Base-by-base conservation (phyloP, 148 eudicot species). In the Arctostaphylos glauca region DNA sequence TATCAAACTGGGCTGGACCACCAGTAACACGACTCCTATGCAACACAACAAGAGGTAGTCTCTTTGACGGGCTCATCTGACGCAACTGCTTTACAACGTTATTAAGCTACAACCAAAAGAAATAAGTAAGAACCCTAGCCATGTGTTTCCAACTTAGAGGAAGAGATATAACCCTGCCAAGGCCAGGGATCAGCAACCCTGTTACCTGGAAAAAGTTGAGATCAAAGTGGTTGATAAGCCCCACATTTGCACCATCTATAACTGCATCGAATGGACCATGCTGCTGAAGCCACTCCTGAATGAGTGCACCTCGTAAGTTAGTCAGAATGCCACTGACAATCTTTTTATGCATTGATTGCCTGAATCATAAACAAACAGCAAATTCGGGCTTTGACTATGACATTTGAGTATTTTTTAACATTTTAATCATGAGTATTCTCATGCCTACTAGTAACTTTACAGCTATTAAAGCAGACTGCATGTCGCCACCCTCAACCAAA, bases 241-340 rank as follows among this genome's bases (percentile, higher is more conserved):
- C 93, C 66, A 93, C 89, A 85, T 96, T 96, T 80, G 98, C 98
- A 83, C 93, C 98, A 84, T 96, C 98, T 76, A 95, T 86, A 9
- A 94, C 91, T 43, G 98, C 98, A 92, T 94, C 98, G 89, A 94
- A 94, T 84, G 98, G 97, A 89, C 98, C 98, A 85, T 89, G 87
- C 85, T n/a, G 84, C 79, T 81, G 81, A 85, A 96, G 95, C 98
- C 98, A 96, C 80, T 90, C 98, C 91, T 95, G 91, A 75, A 88
- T 72, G 81, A 74, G 62, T 76, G 81, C 76, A 81, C 49, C 50
- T 83, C 84, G 80, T 67, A 80, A 44, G 64, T 89, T 77, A 89
- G 85, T 79, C 66, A 85, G 77, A 74, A 60, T 59, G 66, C 15
- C 82, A 48, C 81, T 21, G 38, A 84, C 49, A 85, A 71, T 68